Evolutionary conservation across 2,329 filamentous ascomycete genomes (phyloP).

Genomic region (Venturia effusa): DNA sequence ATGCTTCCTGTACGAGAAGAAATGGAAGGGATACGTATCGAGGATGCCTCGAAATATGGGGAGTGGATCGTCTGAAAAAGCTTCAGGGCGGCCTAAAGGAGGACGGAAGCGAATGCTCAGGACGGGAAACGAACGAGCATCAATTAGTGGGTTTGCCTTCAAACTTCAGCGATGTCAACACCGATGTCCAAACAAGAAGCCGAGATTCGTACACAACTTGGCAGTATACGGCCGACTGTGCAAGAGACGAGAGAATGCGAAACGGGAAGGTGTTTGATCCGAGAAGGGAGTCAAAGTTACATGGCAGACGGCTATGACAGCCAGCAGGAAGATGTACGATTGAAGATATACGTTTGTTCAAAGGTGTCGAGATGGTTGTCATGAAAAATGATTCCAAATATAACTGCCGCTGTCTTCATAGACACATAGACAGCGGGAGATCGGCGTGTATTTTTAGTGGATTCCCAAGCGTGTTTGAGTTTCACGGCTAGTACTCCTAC

Average conservation of each 20-base stretch:
- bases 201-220: not conserved
- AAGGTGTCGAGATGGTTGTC: not conserved
- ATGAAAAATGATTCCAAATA: not conserved
- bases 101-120: not conserved
- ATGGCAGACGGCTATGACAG: not conserved
- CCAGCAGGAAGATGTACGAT: not conserved
- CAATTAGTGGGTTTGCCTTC: not conserved
- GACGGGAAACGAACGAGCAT: not conserved
- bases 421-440: not conserved
- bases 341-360: not conserved
- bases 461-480: not conserved
- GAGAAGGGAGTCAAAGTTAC: not conserved
- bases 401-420: not conserved
- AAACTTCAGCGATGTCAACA: not conserved
- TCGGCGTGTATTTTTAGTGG: not conserved
- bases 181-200: not conserved
- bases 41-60: constrained; percentile 29
- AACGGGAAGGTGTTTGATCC: not conserved
- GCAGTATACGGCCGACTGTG: not conserved
- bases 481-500: no score
- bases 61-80: constrained; percentile 20
- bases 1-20: constrained; percentile 61
- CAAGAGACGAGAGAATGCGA: not conserved
- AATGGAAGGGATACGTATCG: constrained; percentile 49
- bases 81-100: not conserved